Percentiles rank a stretch among this genome's conserved stretches.
phyloP scores from a whole-genome alignment of 2,329 filamentous ascomycete species.

The Colletotrichum scovillei region DNA sequence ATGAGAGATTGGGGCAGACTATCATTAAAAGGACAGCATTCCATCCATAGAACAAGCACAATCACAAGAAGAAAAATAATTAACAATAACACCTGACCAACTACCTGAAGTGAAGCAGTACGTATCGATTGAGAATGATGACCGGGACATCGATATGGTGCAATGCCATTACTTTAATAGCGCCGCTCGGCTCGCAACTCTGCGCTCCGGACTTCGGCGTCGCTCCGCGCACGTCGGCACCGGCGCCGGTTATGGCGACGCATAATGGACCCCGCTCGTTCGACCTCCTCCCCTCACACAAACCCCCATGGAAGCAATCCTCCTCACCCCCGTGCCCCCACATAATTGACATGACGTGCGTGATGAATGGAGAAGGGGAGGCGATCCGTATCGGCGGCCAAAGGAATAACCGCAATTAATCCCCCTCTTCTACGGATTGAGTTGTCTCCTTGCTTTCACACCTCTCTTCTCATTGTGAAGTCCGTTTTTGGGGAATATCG shows the following conservation, averaged over 20 bases:
- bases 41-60: constrained; percentile 1
- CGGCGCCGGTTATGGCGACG: constrained; percentile 22
- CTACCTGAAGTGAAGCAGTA: neutral
- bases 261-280: neutral
- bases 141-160: no score
- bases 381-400: neutral
- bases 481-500: neutral
- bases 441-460: neutral
- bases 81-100: no score
- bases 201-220: constrained; percentile 22
- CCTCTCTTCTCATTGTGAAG: neutral
- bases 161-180: neutral
- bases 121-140: neutral
- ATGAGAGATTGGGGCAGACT: neutral
- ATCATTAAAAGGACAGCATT: constrained; percentile 3
- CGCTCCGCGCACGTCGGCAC: constrained; percentile 22
- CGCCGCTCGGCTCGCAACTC: neutral
- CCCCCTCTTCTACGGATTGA: neutral
- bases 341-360: constrained; percentile 22
- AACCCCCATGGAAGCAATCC: no score
- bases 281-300: neutral
- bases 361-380: neutral
- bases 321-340: neutral
- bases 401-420: neutral
- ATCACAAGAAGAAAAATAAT: neutral